These are phyloP conservation scores for Paecilomyces niveus DNA, from an alignment of 2,329 filamentous ascomycete species.

Conservation along the genomic window DNA sequence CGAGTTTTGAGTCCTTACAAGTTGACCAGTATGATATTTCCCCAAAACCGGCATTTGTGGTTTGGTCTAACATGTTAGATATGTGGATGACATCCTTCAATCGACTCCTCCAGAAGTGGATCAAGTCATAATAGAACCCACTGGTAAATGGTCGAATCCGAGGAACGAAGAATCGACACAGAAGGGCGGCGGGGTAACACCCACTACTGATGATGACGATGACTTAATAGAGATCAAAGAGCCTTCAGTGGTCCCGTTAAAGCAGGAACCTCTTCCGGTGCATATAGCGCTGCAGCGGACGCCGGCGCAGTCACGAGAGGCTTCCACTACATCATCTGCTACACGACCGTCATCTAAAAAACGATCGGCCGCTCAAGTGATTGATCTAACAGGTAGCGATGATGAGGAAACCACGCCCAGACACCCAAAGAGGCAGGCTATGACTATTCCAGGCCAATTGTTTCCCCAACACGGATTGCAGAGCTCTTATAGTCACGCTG, in stretches of 20 bases:
- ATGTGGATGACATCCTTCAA: constrained; percentile 78
- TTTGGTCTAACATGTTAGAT: constrained; percentile 44
- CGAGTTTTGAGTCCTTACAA: constrained; percentile 73
- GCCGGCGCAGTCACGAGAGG: constrained; percentile 29
- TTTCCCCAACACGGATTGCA: constrained; percentile 15
- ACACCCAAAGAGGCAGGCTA: constrained; percentile 26
- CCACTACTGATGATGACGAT: constrained; percentile 38
- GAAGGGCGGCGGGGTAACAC: constrained; percentile 29
- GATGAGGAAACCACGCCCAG: constrained; percentile 41
- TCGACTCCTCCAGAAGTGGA: constrained; percentile 65
- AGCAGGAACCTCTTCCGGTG: constrained; percentile 24
- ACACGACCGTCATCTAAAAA: constrained; percentile 35
- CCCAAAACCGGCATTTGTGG: neutral
- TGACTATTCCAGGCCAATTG: constrained; percentile 14
- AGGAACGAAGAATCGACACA: constrained; percentile 35
- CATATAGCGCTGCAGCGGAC: constrained; percentile 23
- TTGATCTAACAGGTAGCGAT: constrained; percentile 48
- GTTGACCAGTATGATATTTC: constrained; percentile 66
- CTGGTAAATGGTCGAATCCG: constrained; percentile 65
- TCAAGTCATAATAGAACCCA: constrained; percentile 82
- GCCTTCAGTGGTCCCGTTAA: constrained; percentile 26
- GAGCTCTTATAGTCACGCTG: constrained; percentile 12
- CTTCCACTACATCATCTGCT: constrained; percentile 32
- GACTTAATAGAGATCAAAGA: constrained; percentile 46
- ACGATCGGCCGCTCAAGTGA: constrained; percentile 42